A percentile compares a stretch with the other conserved stretches of the same genome.
phyloP scores from a whole-genome alignment of 2,329 filamentous ascomycete species.

The Colletotrichum siamense region DNA sequence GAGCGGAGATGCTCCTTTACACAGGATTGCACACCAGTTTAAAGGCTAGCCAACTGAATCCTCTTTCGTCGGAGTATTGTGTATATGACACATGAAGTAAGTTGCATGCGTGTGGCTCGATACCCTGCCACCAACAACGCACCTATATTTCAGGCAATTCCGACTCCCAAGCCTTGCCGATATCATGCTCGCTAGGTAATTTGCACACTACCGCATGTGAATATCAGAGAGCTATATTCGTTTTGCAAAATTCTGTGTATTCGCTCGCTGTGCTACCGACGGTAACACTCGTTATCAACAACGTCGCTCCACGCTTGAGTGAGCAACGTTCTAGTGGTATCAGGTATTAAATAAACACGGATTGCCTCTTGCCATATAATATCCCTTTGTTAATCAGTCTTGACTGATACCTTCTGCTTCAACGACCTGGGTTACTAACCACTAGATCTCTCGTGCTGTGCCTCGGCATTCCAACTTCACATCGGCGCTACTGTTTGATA shows the following conservation, averaged over 20 bases:
- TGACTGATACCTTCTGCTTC: not conserved
- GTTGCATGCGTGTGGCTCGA: no score
- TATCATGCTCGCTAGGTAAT: no score
- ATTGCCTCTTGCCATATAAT: not conserved
- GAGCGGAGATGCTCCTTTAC: not conserved
- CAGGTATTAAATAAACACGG: not conserved
- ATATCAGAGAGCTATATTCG: no score
- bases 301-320: not conserved
- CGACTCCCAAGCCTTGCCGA: no score
- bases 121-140: no score
- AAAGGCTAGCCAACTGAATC: no score
- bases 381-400: not conserved
- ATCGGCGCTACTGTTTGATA: not conserved
- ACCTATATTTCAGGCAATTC: no score
- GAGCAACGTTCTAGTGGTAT: not conserved
- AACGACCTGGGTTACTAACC: not conserved
- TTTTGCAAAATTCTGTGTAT: not conserved
- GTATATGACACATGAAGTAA: no score
- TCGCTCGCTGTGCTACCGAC: not conserved
- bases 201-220: no score
- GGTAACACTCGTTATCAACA: not conserved
- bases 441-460: not conserved
- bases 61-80: no score
- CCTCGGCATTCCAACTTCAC: not conserved
- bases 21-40: fast-evolving